Evolutionary conservation across 2,329 filamentous ascomycete genomes (phyloP).

Genomic region (Phoma sp.): DNA sequence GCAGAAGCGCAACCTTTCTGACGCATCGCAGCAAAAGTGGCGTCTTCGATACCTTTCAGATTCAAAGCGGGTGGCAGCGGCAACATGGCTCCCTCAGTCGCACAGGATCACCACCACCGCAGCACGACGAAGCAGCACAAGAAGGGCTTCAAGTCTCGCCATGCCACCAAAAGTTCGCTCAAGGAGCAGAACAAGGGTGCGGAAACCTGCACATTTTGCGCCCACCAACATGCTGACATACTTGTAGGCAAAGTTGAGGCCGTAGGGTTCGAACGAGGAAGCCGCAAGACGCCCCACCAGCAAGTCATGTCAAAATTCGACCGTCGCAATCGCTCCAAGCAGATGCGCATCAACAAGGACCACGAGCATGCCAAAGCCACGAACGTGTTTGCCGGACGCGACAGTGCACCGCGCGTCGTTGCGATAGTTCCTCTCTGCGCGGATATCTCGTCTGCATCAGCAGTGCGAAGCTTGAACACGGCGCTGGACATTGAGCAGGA

Average conservation of each 20-base stretch:
- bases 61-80: conserved; percentile 77
- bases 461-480: conserved; percentile 74
- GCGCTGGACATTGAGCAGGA: conserved; percentile 81
- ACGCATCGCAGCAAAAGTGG: conserved; percentile 38
- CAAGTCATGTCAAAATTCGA: conserved; percentile 98
- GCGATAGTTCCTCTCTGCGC: conserved; percentile 84
- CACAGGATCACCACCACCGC: conserved; percentile 78
- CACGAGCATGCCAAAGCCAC: conserved; percentile 81
- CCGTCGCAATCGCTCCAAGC: conserved; percentile 91
- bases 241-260: conserved; percentile 75
- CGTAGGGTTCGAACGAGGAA: conserved; percentile 67
- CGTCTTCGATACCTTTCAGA: conserved; percentile 69
- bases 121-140: conserved; percentile 88
- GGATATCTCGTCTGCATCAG: conserved; percentile 71
- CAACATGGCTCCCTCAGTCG: conserved; percentile 69
- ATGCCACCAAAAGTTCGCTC: conserved; percentile 85
- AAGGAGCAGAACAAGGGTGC: conserved; percentile 85
- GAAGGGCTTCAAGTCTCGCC: conserved; percentile 92
- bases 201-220: conserved; percentile 4
- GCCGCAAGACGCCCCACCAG: conserved; percentile 89
- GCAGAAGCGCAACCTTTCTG: conserved; percentile 21
- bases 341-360: conserved; percentile 83
- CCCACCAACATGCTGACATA: conserved; percentile 22
- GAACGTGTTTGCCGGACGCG: conserved; percentile 82
- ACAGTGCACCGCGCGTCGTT: conserved; percentile 87